Conservation (phyloP, 768 basidiomycete genomes). For the Kwoniella botswanensis region DNA sequence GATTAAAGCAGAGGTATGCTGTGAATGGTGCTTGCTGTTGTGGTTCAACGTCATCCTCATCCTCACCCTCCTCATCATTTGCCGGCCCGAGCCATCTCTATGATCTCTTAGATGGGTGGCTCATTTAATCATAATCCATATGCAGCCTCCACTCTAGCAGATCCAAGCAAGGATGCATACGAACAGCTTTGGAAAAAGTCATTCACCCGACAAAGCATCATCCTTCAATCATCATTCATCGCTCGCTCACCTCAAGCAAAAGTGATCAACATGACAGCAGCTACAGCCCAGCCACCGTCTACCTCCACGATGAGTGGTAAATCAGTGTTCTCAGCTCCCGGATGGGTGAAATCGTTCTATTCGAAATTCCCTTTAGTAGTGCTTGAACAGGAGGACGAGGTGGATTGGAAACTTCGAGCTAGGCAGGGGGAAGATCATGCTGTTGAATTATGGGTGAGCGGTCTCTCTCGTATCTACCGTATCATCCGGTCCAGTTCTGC, state of each 20-base stretch:
- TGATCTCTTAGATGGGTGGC: neutral
- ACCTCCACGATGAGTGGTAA: neutral
- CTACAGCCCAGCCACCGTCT: neutral
- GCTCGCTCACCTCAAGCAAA: no score
- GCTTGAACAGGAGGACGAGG: conserved; percentile 43
- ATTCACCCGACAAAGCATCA: no score
- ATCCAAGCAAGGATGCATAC: no score
- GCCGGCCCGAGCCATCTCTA: conserved; percentile 11
- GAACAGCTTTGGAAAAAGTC: no score
- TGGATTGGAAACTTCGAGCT: conserved; percentile 26
- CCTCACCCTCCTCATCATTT: neutral
- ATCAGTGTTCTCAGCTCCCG: conserved; percentile 35
- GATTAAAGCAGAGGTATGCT: no score
- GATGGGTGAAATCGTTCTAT: conserved; percentile 42
- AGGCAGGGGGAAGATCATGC: conserved; percentile 4
- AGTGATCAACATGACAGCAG: conserved; percentile 15
- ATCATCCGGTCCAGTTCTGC: neutral
- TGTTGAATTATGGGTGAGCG: conserved; percentile 38
- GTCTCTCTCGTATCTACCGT: neutral
- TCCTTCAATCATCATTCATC: no score
- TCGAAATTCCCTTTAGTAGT: conserved; percentile 45
- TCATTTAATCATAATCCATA: neutral
- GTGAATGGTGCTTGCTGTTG: no score
- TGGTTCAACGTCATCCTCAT: conserved; percentile 4
- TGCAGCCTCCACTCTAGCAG: neutral